Conservation (phyloP, 2,329 filamentous ascomycete genomes). For the Penicillium hordei region DNA sequence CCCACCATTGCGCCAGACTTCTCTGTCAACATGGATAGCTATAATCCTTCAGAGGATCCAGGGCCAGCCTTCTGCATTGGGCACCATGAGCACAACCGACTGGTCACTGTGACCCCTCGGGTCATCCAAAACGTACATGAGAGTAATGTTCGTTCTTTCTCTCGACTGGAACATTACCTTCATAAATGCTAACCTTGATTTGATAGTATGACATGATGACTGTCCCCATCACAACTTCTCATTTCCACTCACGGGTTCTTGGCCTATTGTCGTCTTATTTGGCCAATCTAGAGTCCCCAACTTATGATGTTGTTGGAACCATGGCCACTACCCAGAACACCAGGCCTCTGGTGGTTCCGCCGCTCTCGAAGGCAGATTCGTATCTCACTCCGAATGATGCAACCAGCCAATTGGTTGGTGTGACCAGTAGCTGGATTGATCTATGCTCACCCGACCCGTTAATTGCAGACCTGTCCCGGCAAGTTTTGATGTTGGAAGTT, state of each 20-base stretch:
- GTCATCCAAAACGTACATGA: constrained; percentile 58
- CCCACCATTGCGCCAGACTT: constrained; percentile 5
- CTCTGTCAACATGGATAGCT: constrained; percentile 33
- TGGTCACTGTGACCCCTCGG: constrained; percentile 49
- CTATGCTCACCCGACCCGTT: constrained; percentile 78
- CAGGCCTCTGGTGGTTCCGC: constrained; percentile 41
- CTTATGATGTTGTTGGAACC: constrained; percentile 39
- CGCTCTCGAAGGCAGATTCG: constrained; percentile 45
- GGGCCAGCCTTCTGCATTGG: constrained; percentile 58
- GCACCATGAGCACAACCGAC: constrained; percentile 59
- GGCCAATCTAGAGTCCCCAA: constrained; percentile 42
- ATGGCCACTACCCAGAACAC: constrained; percentile 44
- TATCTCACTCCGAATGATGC: constrained; percentile 80
- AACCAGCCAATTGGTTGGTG: constrained; percentile 72
- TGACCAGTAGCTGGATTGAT: constrained; percentile 91
- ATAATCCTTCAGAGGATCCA: constrained; percentile 35
- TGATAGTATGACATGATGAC: constrained; percentile 65
- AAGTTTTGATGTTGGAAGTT: constrained; percentile 86
- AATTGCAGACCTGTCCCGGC: constrained; percentile 81
- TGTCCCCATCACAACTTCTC: constrained; percentile 59
- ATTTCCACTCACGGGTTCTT: constrained; percentile 61
- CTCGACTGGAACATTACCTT: neutral
- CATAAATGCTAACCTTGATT: constrained; percentile 9
- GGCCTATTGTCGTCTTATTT: constrained; percentile 54
- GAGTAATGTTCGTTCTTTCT: constrained; percentile 46